phyloP scores from a whole-genome alignment of 192 early-diverging fungal species.

The Mortierella claussenii region DNA sequence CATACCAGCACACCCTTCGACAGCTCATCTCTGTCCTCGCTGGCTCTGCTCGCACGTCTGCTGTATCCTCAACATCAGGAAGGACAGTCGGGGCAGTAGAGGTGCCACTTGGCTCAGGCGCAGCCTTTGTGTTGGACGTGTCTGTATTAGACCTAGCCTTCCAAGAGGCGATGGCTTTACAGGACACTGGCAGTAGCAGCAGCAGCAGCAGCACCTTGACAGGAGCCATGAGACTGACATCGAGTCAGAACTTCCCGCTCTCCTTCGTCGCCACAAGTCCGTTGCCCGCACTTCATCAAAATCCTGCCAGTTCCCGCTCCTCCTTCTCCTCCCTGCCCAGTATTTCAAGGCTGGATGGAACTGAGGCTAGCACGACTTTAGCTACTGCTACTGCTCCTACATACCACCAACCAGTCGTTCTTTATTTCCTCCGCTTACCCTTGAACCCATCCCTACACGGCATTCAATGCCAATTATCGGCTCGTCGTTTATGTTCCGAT shows the following conservation, averaged over 20 bases:
- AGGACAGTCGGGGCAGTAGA: neutral
- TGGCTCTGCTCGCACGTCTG: neutral
- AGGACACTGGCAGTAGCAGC: too few species aligned
- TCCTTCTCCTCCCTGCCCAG: too few species aligned
- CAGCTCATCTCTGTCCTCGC: conserved; percentile 12
- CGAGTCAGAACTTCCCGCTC: conserved; percentile 22
- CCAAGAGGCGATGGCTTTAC: too few species aligned
- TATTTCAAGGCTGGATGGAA: too few species aligned
- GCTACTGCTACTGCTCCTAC: neutral
- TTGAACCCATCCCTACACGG: conserved; percentile 23
- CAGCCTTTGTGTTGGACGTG: conserved; percentile 14
- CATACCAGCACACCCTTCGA: conserved; percentile 30
- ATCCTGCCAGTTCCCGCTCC: neutral
- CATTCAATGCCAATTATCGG: conserved; percentile 38
- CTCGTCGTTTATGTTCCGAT: conserved; percentile 16
- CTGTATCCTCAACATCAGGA: conserved; percentile 3
- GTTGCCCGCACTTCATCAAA: too few species aligned
- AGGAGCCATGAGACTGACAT: neutral
- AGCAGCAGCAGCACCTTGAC: too few species aligned
- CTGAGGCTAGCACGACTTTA: too few species aligned
- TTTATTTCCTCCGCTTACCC: conserved; percentile 26
- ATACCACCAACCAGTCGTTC: neutral
- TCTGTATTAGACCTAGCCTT: conserved; percentile 1
- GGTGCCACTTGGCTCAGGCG: conserved; percentile 18
- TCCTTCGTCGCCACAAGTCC: conserved; percentile 25